Evolutionary conservation across 2,329 filamentous ascomycete genomes (phyloP).

Genomic region (Didymella lethalis): DNA sequence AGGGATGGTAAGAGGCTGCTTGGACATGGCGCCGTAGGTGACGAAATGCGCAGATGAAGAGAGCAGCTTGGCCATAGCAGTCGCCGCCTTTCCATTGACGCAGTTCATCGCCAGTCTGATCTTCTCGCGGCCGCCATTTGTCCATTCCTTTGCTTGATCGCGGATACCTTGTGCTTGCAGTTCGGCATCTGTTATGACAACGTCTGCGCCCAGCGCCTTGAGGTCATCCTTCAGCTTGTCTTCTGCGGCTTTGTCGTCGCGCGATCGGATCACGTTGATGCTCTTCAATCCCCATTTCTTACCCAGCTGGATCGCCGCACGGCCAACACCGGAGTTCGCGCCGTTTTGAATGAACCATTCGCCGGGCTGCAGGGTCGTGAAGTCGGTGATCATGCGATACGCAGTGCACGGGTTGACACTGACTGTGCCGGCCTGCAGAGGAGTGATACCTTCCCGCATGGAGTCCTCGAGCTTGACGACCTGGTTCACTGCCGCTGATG

Average conservation of each 20-base stretch:
- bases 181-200: conserved; percentile 69
- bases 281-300: conserved; percentile 86
- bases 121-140: conserved; percentile 73
- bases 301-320: conserved; percentile 89
- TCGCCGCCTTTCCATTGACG: conserved; percentile 87
- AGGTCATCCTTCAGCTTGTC: conserved; percentile 70
- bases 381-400: conserved; percentile 90
- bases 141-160: conserved; percentile 69
- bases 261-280: conserved; percentile 85
- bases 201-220: conserved; percentile 66
- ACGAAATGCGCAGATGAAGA: conserved; percentile 75
- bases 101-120: conserved; percentile 88
- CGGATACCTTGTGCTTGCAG: conserved; percentile 69
- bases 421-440: conserved; percentile 84
- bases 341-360: conserved; percentile 98
- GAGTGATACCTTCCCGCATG: conserved; percentile 72
- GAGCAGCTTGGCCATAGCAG: conserved; percentile 78
- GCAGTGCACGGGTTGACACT: conserved; percentile 94
- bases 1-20: conserved; percentile 81
- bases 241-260: conserved; percentile 75
- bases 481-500: conserved; percentile 67
- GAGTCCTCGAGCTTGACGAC: conserved; percentile 75
- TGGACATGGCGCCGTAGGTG: conserved; percentile 95
- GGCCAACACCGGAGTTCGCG: conserved; percentile 90
- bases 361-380: conserved; percentile 70